These are phyloP conservation scores for Volvox reticuliferus DNA, from an alignment of 139 green algal genomes.

Conservation along the genomic window DNA sequence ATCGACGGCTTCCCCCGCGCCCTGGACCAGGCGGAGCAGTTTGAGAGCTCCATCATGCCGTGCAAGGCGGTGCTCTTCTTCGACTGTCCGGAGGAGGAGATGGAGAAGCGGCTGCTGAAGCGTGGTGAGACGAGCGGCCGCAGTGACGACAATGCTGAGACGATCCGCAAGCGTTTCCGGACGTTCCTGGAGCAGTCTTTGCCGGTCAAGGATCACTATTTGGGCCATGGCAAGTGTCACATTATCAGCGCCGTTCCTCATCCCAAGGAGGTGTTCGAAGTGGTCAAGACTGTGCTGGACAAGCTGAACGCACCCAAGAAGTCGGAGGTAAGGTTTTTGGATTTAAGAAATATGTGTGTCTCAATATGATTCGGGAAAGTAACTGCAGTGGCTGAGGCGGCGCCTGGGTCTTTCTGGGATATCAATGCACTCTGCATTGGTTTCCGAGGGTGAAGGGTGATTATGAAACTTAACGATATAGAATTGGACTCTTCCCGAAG, in stretches of 20 bases:
- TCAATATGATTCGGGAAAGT: too few relatives aligned
- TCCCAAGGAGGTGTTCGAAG: conserved; percentile 34
- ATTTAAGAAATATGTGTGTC: too few relatives aligned
- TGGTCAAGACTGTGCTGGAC: conserved; percentile 43
- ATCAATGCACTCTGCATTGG: too few relatives aligned
- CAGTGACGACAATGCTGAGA: conserved; percentile 77
- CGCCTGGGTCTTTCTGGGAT: too few relatives aligned
- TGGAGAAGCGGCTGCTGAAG: conserved; percentile 90
- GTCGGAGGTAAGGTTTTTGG: neutral
- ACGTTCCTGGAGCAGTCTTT: conserved; percentile 90
- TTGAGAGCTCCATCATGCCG: conserved; percentile 73
- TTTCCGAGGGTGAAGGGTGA: too few relatives aligned
- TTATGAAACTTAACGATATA: too few relatives aligned
- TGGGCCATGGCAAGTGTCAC: conserved; percentile 72
- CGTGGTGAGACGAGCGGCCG: conserved; percentile 79
- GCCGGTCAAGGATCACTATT: conserved; percentile 92
- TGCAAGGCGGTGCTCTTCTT: conserved; percentile 60
- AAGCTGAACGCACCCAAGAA: conserved; percentile 4
- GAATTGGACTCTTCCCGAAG: too few relatives aligned
- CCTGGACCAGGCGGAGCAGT: conserved; percentile 82
- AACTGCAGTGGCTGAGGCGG: too few relatives aligned
- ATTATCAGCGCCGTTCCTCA: conserved; percentile 58
- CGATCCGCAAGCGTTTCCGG: conserved; percentile 96
- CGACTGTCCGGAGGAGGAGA: conserved; percentile 74
- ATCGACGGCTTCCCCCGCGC: conserved; percentile 95